phyloP scores from a whole-genome alignment of 2,329 filamentous ascomycete species.

The Calonectria henricotiae region DNA sequence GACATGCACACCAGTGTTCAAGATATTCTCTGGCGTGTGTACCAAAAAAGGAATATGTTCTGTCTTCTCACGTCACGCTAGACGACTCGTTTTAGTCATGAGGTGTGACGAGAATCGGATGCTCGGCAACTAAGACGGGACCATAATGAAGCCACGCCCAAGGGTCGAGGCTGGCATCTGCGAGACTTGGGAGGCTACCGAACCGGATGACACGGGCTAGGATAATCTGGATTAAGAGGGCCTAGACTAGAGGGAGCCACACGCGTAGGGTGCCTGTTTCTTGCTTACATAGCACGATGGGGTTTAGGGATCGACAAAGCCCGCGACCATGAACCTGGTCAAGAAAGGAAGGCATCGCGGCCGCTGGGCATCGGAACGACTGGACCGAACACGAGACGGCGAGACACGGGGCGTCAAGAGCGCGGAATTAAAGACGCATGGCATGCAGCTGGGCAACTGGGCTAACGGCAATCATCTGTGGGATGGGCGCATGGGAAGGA shows the following conservation, averaged over 20 bases:
- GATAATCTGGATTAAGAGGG: slow-evolving; percentile 43
- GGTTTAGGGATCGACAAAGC: not conserved
- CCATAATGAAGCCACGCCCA: slow-evolving; percentile 32
- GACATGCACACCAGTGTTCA: not conserved
- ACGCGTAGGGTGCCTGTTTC: slow-evolving; percentile 35
- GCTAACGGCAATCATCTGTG: slow-evolving; percentile 1
- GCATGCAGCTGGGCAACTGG: not conserved
- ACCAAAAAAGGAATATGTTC: not conserved
- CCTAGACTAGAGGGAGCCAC: slow-evolving; percentile 37
- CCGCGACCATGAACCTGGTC: not conserved
- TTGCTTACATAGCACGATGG: not conserved
- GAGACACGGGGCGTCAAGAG: not conserved
- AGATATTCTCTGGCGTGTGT: not conserved
- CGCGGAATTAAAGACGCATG: slow-evolving; percentile 9
- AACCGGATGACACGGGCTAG: slow-evolving; percentile 40
- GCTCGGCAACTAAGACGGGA: slow-evolving; percentile 41
- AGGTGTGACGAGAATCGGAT: slow-evolving; percentile 39
- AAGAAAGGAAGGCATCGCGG: not conserved
- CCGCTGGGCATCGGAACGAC: not conserved
- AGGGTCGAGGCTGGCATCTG: slow-evolving; percentile 28
- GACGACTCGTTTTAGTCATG: slow-evolving; percentile 36
- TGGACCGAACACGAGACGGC: not conserved
- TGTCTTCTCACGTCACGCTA: not conserved
- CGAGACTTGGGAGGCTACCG: slow-evolving; percentile 40
- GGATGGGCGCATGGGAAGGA: slow-evolving; percentile 1